Conservation (phyloP, 495 filamentous ascomycete genomes). For the Penicillium verhagenii region DNA sequence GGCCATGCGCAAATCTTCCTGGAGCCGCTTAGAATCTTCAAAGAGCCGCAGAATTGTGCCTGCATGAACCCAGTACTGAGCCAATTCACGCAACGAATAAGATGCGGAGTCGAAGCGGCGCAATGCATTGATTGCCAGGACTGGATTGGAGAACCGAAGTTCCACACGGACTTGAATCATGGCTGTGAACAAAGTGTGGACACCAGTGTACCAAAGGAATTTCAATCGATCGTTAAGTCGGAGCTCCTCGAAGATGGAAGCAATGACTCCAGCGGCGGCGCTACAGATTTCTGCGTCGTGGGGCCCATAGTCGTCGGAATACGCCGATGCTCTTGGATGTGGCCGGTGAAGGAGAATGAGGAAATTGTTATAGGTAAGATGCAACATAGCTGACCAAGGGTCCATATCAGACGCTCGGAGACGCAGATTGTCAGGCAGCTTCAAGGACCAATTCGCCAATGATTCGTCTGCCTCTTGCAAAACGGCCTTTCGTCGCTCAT, state of each 20-base stretch:
- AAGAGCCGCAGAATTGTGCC: conserved; percentile 47
- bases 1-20: conserved; percentile 43
- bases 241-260: conserved; percentile 49
- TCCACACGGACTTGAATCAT: conserved; percentile 53
- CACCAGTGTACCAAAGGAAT: conserved; percentile 47
- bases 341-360: conserved; percentile 52
- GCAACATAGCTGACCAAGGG: conserved; percentile 49
- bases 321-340: conserved; percentile 43
- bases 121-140: conserved; percentile 48
- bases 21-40: conserved; percentile 46
- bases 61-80: conserved; percentile 47
- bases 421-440: conserved; percentile 43
- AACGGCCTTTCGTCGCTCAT: conserved; percentile 43
- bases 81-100: conserved; percentile 44
- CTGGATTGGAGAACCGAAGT: conserved; percentile 49
- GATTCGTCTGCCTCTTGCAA: conserved; percentile 47
- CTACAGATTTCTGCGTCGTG: conserved; percentile 49
- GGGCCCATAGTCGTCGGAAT: conserved; percentile 45
- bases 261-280: conserved; percentile 46
- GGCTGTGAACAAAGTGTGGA: conserved; percentile 48
- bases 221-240: conserved; percentile 49
- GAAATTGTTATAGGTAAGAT: conserved; percentile 51
- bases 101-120: conserved; percentile 48
- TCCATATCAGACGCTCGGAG: conserved; percentile 46
- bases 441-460: conserved; percentile 46